Percentiles rank a stretch among this genome's conserved stretches.
phyloP scores from a whole-genome alignment of 371 early-diverging fungal species.

The Mortierella sp. region DNA sequence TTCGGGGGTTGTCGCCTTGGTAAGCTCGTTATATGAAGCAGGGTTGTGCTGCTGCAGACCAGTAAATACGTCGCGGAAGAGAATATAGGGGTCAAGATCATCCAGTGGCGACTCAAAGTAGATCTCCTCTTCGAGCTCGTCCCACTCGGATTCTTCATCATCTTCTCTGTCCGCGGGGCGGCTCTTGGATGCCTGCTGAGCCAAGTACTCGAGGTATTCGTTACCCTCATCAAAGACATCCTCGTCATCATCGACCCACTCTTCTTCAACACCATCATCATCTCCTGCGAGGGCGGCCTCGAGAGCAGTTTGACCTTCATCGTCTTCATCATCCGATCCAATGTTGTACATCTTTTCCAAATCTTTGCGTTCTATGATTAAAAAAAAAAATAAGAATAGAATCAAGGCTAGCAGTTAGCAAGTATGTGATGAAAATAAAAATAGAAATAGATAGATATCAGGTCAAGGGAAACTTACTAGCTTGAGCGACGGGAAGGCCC shows the following conservation, averaged over 20 bases:
- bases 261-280: constrained; percentile 68
- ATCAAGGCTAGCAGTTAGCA: not conserved
- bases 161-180: constrained; percentile 56
- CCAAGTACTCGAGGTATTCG: constrained; percentile 75
- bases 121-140: constrained; percentile 75
- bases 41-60: constrained; percentile 64
- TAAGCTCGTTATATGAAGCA: constrained; percentile 63
- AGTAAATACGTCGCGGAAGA: constrained; percentile 70
- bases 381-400: not conserved
- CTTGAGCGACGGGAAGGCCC: constrained; percentile 81
- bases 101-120: constrained; percentile 89
- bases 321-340: constrained; percentile 75
- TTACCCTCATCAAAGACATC: constrained; percentile 70
- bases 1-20: constrained; percentile 62
- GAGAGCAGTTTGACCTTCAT: constrained; percentile 64
- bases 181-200: constrained; percentile 66
- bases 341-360: constrained; percentile 73
- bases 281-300: constrained; percentile 56
- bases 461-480: constrained; percentile 64
- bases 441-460: not conserved
- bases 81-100: constrained; percentile 81
- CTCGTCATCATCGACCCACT: constrained; percentile 65
- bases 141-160: constrained; percentile 74
- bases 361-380: constrained; percentile 71
- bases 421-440: not conserved